Evolutionary conservation across 805 yeast species (phyloP), one percentile per base, ranked within the genome.

Genomic region (Kluyveromyces wickerhamii): DNA sequence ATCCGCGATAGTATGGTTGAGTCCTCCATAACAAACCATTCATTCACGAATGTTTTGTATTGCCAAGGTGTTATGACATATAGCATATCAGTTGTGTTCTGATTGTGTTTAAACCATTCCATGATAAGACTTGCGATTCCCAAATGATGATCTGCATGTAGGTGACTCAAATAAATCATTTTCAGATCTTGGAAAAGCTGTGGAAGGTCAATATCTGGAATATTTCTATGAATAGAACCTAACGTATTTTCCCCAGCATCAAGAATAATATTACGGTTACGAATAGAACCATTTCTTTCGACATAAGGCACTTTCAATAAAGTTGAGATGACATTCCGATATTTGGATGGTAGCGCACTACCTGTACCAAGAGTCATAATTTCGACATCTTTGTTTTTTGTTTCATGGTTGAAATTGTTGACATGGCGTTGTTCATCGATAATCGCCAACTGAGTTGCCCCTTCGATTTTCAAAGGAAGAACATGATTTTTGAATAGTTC

Each of bases 181-280:
- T 70, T 62, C 38, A 88, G 59, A 47, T 88, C 94, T 26, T 59
- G 44, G 42, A 88, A 66, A 2, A 81, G 57, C 15, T 52, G 49
- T 2, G 49, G 47, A 2, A 65, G 42, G 12, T 68, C 67, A 1
- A 61, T 62, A 7, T 65, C 62, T 0, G 78, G 77, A 41, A 75
- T 75, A 37, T 74, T 64, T 44, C 97, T 71, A 21, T 62, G 54
- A 41, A 92, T 57, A 0, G 83, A 61, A 2, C 94, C 95, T 15
- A 80, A 48, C 0, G 97, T 85, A 39, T 85, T 87, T 53, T 92
- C 99, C 12, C 99, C 99, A n/a, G 92, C 95, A 59, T 92, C 99
- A 23, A 92, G 60, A 15, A 92, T 46, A 0, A 83, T 53, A 3
- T 79, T 57, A 43, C 72, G 61, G 47, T 52, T 66, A 5, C 35